phyloP scores from a whole-genome alignment of 805 yeast species.

The Yamadazyma sp. region DNA sequence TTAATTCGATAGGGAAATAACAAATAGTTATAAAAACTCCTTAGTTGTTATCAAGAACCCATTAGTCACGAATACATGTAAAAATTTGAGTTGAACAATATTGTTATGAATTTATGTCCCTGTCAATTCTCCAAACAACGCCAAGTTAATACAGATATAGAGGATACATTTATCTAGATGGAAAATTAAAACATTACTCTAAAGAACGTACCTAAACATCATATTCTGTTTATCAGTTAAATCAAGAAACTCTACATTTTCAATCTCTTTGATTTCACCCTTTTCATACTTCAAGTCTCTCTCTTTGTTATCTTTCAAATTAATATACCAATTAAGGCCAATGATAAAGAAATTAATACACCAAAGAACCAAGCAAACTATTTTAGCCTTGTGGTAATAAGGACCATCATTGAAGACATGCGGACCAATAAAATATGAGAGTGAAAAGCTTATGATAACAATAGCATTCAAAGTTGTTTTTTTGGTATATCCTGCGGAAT shows the following conservation, averaged over 20 bases:
- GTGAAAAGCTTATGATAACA: slow-evolving; percentile 46
- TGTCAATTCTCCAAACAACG: no score
- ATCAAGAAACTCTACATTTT: slow-evolving; percentile 46
- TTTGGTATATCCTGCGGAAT: slow-evolving; percentile 58
- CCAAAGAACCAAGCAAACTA: no score
- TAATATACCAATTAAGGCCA: slow-evolving; percentile 22
- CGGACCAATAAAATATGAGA: slow-evolving; percentile 56
- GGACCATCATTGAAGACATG: slow-evolving; percentile 52
- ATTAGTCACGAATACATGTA: no score
- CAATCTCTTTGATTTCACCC: slow-evolving; percentile 27
- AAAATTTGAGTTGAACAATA: no score
- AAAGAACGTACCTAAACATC: slow-evolving; percentile 47
- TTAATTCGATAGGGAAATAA: no score
- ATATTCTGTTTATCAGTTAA: slow-evolving; percentile 55
- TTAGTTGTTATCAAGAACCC: no score
- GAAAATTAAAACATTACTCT: no score
- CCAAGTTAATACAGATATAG: no score
- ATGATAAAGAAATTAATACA: slow-evolving; percentile 22
- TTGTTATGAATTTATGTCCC: no score
- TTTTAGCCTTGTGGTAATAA: slow-evolving; percentile 37
- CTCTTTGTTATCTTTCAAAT: slow-evolving; percentile 35
- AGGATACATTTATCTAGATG: no score
- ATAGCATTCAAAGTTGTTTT: slow-evolving; percentile 45
- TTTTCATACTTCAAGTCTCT: slow-evolving; percentile 23
- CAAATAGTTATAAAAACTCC: no score